Conservation (phyloP, 192 early-diverging fungal species). For the Gamsiella multidivaricata region DNA sequence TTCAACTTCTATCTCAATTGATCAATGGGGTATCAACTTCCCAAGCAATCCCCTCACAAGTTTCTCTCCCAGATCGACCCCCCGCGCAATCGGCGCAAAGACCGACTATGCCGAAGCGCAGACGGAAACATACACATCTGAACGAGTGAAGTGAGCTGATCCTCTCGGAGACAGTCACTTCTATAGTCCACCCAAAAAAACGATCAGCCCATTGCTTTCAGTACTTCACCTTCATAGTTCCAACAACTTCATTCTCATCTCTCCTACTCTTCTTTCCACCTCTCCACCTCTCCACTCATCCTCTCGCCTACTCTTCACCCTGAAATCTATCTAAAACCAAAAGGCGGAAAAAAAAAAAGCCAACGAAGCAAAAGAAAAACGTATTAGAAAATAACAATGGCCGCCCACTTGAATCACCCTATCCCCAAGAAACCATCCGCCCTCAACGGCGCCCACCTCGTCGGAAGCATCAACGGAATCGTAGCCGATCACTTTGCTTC, state of each 20-base stretch:
- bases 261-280: not conserved
- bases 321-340: not conserved
- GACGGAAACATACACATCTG: not conserved
- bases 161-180: not conserved
- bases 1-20: too few relatives aligned
- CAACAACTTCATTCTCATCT: not conserved
- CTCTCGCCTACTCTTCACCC: conserved; percentile 2
- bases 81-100: not conserved
- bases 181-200: too few relatives aligned
- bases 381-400: too few relatives aligned
- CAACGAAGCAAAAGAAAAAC: too few relatives aligned
- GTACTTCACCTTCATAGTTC: not conserved
- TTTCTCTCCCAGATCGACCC: not conserved
- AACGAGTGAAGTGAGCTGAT: not conserved
- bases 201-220: too few relatives aligned
- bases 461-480: conserved; percentile 6
- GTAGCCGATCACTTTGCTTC: conserved; percentile 1
- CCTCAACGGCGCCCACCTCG: conserved; percentile 19
- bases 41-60: too few relatives aligned
- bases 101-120: not conserved
- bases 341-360: too few relatives aligned
- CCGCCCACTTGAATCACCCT: conserved; percentile 26
- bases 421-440: conserved; percentile 16
- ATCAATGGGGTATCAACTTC: too few relatives aligned
- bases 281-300: not conserved